Base-by-base conservation (phyloP, 768 basidiomycete genomes). In the Hygrophoropsis aurantiaca region DNA sequence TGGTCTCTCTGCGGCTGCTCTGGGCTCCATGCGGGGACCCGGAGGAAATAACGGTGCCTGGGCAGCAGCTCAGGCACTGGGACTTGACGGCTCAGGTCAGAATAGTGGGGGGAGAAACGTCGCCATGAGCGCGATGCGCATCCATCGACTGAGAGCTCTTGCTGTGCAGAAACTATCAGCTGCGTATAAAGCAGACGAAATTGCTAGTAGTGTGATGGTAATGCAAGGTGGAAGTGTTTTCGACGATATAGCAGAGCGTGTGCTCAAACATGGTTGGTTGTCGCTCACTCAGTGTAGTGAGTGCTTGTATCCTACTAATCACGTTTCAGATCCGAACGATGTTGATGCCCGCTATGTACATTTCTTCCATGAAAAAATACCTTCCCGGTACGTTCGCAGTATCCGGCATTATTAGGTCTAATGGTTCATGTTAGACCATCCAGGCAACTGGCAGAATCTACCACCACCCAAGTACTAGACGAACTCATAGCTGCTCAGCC, bases 301-400 rank as follows among this genome's bases (percentile, higher is more conserved):
- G 42, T 26, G 13, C 39, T 24, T 27, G 45, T 4, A 30, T 27
- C 30, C 44, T 30, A 25, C 47, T 50, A 54, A 43, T 20, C 19
- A 10, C 35, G 9, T 25, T 30, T 11, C 49, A 90, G 91, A 93
- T 61, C 87, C 89, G 0, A 71, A 75, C 52, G 86, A 93, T 54
- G 55, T 77, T 8, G 88, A 93, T 56, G 90, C 91, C 11, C 81
- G 78, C 72, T 93, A 94, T 61, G 90, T 94, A 2, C 86, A 93
- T 58, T 94, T 94, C 62, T 94, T 94, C 68, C 92, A 94, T 56
- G 91, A 94, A 61, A 94, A 92, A 70, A 94, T 94, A 54, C 92
- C 92, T 18, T 94, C 92, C 46, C 78, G 91, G 90, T 93, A 51
- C 50, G 77, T 69, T 40, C n/a, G 27, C 16, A 15, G 52, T 34